Evolutionary conservation across 768 basidiomycete genomes (phyloP), one percentile per base, ranked within the genome.

Genomic region (Macrolepiota dolichaula): DNA sequence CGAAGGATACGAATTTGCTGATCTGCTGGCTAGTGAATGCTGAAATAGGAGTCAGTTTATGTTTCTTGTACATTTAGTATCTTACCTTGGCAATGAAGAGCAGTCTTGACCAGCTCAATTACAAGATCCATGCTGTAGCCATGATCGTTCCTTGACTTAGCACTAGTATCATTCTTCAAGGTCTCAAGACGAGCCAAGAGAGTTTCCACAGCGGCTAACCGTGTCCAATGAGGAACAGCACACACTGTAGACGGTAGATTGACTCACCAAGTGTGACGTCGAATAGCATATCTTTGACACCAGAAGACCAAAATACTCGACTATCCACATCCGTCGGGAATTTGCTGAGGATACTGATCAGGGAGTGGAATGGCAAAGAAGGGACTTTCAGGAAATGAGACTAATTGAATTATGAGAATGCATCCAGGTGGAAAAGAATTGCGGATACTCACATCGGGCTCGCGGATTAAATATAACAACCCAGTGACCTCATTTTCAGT

Each of bases 311-410:
- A 67, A 91, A 91, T 2, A 89, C 85, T 24, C 86, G 80, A 62
- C 89, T 89, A 63, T 92, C 90, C 24, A 83, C 77, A 64, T 92
- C 90, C 25, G 80, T 74, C 0, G 92, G 92, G 73, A 93, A 91
- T 73, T 92, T 94, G 65, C 81, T 82, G 62, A 94, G 69, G 56
- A 92, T 79, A 62, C 88, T 88, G 62, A 86, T 79, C 49, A 94
- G 79, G n/a, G 82, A 85, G 70, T 92, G 84, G 77, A 90, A 93
- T 0, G 92, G 92, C 47, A 94, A 79, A 2, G 84, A 87, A 2
- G 91, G 87, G 27, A 89, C 89, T 76, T 94, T 94, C 66, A 94
- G 77, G 77, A 94, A 94, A 70, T 92, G 92, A 17, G 90, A 87
- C 90, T 93, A 51, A 22, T 35, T 12, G 15, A 37, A 25, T 10